Conservation (phyloP, 139 green algal genomes). For the Limnomonas spitsbergensis region DNA sequence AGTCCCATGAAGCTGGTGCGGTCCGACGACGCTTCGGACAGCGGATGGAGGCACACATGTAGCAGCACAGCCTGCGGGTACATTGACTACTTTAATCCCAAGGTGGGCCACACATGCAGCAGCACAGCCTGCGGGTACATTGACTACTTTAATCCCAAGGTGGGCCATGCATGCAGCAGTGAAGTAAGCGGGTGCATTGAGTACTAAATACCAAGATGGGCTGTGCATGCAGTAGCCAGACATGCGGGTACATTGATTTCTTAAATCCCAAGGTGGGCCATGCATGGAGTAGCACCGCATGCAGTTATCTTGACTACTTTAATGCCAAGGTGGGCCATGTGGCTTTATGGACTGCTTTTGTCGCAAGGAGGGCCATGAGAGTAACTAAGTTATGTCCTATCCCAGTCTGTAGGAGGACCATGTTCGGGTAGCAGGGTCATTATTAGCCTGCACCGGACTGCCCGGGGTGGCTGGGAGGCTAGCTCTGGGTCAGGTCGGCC, state of each 20-base stretch:
- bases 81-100: slow-evolving; percentile 80
- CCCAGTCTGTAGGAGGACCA: too few relatives aligned
- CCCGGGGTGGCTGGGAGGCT: too few relatives aligned
- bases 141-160: slow-evolving; percentile 80
- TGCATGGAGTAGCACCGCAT: slow-evolving; percentile 49
- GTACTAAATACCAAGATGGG: slow-evolving; percentile 81
- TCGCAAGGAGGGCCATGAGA: too few relatives aligned
- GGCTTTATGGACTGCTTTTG: too few relatives aligned
- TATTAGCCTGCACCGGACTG: too few relatives aligned
- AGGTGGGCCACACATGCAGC: slow-evolving; percentile 72
- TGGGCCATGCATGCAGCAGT: slow-evolving; percentile 64
- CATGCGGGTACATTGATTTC: slow-evolving; percentile 59
- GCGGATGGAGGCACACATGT: slow-evolving; percentile 68
- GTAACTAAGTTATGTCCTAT: too few relatives aligned
- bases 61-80: slow-evolving; percentile 26
- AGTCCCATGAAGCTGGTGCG: slow-evolving; percentile 36
- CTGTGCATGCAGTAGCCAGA: slow-evolving; percentile 55
- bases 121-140: slow-evolving; percentile 25
- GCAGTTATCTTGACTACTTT: slow-evolving; percentile 61
- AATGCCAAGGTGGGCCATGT: slow-evolving; percentile 79
- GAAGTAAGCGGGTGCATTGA: slow-evolving; percentile 41
- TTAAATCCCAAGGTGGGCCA: slow-evolving; percentile 74
- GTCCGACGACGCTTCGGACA: slow-evolving; percentile 50
- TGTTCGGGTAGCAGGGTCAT: too few relatives aligned
- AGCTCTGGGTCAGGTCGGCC: too few relatives aligned